Conservation (phyloP, 2,329 filamentous ascomycete genomes). For the Aspergillus aculeatinus region DNA sequence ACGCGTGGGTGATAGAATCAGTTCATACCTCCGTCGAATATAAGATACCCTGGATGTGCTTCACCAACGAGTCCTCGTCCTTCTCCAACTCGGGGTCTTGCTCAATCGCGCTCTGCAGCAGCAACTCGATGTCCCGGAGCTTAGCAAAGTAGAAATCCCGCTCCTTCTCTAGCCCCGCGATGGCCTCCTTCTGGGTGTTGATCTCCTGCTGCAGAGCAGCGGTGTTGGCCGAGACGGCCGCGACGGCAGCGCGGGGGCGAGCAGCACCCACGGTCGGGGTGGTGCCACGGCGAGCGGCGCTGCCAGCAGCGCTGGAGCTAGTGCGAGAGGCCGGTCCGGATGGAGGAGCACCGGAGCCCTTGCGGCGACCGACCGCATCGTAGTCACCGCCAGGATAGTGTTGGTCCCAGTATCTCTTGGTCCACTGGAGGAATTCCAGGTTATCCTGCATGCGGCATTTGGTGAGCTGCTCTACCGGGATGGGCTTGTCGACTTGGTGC, state of each 20-base stretch:
- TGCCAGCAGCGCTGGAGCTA: conserved; percentile 43
- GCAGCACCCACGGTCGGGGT: conserved; percentile 60
- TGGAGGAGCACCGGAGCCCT: conserved; percentile 66
- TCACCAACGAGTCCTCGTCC: conserved; percentile 86
- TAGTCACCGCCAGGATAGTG: conserved; percentile 97
- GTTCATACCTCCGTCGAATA: conserved; percentile 81
- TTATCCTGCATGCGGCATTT: conserved; percentile 99
- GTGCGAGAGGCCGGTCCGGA: conserved; percentile 49
- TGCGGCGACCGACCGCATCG: conserved; percentile 81
- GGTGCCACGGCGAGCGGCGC: conserved; percentile 56
- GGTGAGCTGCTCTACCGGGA: conserved; percentile 82
- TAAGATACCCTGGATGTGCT: conserved; percentile 93
- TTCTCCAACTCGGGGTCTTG: conserved; percentile 91
- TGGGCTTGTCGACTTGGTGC: conserved; percentile 83
- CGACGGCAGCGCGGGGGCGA: conserved; percentile 48
- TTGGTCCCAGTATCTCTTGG: conserved; percentile 96
- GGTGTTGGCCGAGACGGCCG: conserved; percentile 56
- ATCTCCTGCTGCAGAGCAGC: conserved; percentile 83
- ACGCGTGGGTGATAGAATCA: neutral
- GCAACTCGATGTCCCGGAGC: conserved; percentile 90
- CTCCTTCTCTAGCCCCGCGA: conserved; percentile 91
- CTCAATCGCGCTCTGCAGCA: conserved; percentile 90
- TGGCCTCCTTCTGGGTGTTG: conserved; percentile 85
- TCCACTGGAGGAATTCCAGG: conserved; percentile 97
- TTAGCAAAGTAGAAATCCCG: conserved; percentile 99